Evolutionary conservation across 805 yeast genomes (phyloP), one percentile per base, ranked within the genome.

Genomic region (Starmerella tilneyi): DNA sequence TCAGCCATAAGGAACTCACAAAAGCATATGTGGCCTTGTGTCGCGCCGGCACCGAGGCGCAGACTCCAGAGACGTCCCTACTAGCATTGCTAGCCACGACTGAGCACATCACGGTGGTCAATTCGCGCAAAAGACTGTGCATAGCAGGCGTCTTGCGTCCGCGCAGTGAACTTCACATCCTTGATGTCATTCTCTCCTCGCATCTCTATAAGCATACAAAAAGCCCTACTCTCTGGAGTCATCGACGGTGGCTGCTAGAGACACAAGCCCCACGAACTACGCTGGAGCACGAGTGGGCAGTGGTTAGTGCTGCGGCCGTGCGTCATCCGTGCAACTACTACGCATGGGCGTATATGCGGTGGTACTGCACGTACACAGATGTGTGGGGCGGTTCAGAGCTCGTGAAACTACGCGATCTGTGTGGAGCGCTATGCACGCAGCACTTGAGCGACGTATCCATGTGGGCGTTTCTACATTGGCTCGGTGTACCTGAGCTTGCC

Each of bases 251-350:
- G 60, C 43, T 63, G 8, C 43, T 57, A n/a, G 13, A 21, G 12
- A n/a, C 22, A 2, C 24, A 31, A 27, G 33, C 13, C 1, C 26
- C n/a, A 8, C 6, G 4, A 4, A n/a, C 47, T 8, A 28, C 43
- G n/a, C 15, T 45, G 6, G 44, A 45, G 3, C 38, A 38, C 4
- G 68, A 66, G 48, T 41, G 59, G 26, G 45, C 43, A 13, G 44
- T 58, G 1, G 61, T 72, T 1, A 44, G 60, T 2, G 41, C 39
- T 8, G 69, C 78, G 0, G 65, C 66, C 0, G 55, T 48, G 20
- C 48, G 56, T 11, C 79, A 74, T 51, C 69, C 68, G 9, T 54
- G 64, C 34, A 74, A 72, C 54, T 74, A 74, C 53, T 73, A 73
- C 44, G 74, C 76, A 0, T 65, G 72, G 66, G 54, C 59, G n/a